Conservation (phyloP, 202 grass and related monocot genomes). For the Panicum hallii region DNA sequence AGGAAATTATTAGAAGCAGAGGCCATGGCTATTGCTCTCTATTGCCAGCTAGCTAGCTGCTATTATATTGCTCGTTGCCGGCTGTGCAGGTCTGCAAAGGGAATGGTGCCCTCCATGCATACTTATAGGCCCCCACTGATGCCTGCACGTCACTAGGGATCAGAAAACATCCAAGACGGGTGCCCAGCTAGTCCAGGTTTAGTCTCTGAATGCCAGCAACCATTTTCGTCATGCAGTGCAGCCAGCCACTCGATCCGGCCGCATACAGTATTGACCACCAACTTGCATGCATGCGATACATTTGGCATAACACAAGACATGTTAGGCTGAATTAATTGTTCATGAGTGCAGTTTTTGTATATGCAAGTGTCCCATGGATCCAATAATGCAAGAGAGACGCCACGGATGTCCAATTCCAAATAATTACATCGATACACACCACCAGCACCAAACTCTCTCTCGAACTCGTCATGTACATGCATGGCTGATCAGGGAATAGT, state of each 20-base stretch:
- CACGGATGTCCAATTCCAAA: background rate
- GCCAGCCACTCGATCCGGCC: background rate
- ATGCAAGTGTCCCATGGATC: too few species aligned
- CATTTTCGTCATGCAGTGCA: background rate
- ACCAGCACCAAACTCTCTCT: background rate
- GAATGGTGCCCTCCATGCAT: constrained; percentile 7
- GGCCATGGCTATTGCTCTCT: background rate
- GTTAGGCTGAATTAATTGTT: background rate
- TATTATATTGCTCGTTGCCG: background rate
- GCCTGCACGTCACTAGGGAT: background rate
- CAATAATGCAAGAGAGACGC: too few species aligned
- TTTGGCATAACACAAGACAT: background rate
- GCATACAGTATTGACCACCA: too few species aligned
- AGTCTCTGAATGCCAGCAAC: constrained; percentile 6
- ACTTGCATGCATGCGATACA: too few species aligned
- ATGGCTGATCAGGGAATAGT: constrained; percentile 11
- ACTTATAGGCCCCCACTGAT: constrained; percentile 23
- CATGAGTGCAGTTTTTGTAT: too few species aligned
- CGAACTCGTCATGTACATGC: background rate
- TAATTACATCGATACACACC: background rate
- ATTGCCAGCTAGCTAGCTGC: background rate
- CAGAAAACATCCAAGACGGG: constrained; percentile 6
- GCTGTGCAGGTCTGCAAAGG: background rate
- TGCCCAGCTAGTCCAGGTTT: background rate
- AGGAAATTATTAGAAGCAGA: background rate